Evolutionary conservation across 495 filamentous ascomycete species (phyloP), one percentile per base, ranked within the genome.

Genomic region (Corynascus novoguineensis): DNA sequence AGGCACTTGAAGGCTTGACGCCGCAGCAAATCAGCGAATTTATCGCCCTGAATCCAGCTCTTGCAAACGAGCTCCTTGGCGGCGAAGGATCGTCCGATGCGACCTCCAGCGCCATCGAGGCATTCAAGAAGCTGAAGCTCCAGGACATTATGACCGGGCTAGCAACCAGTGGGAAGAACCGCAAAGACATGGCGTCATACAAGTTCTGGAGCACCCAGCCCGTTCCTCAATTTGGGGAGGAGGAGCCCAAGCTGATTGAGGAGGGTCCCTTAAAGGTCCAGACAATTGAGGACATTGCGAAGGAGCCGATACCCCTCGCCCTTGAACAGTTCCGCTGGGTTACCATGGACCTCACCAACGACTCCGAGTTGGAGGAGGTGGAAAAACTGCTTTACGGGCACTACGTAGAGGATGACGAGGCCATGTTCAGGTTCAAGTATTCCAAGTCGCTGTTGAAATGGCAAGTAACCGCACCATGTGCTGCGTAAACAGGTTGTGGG

Each of bases 161-260:
- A 58, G 78, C 82, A 12, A 70, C 75, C 5, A 83, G 83, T 37
- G 88, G 86, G 4, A 95, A 95, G 78, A 95, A 95, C 64, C 82
- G 83, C 61, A 96, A 95, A 72, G 92, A 97, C 62, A 96, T 96
- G 90, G 92, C 83, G 5, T 86, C 85, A 29, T 96, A 97, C 79
- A 96, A 95, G 71, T 98, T 98, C 72, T 98, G 93, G 93, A 84
- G 88, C 68, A 97, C 93, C 32, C 93, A 98, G 69, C 93, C 93
- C 0, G 93, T 98, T 29, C 88, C 89, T 10, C 83, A 84, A 54
- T 96, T 97, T 61, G 85, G 82, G 9, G 78, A 81, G 49, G 73
- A 69, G n/a, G 62, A 73, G 37, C 51, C 71, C 12, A 64, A 68
- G 37, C 56, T 61, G 5, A 51, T 78, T 21, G 71, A 76, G 59